Base-by-base conservation (phyloP, 768 basidiomycete species). In the Jaapia argillacea region DNA sequence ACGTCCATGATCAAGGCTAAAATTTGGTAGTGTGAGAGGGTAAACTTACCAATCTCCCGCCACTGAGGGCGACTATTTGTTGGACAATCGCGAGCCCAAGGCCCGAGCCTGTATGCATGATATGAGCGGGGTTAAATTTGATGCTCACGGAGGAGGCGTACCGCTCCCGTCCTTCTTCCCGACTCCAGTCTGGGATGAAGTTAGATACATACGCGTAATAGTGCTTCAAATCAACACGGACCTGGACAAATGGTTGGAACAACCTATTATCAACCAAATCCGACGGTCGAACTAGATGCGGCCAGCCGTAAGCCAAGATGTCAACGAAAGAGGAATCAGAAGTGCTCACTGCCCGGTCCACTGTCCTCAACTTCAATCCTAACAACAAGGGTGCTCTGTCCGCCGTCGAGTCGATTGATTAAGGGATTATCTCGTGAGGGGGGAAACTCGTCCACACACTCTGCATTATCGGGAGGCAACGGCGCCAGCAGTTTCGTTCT, bases 81-180 rank as follows among this genome's bases (percentile, higher is more conserved):
- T 64, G 57, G 7, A 69, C 64, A 25, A 71, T 57, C 5, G 70
- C 70, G 7, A 71, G 50, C 23, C 70, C 70, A 10, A 71, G 51
- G 4, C 70, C 70, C 5, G 67, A 68, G 10, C 67, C 67, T 48
- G 54, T 63, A 52, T n/a, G n/a, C n/a, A n/a, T n/a, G n/a, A n/a
- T n/a, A n/a, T n/a, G n/a, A n/a, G n/a, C n/a, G n/a, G n/a, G n/a
- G n/a, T n/a, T n/a, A n/a, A n/a, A n/a, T n/a, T n/a, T n/a, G n/a
- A n/a, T n/a, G n/a, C n/a, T n/a, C n/a, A n/a, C n/a, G n/a, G n/a
- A n/a, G n/a, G n/a, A n/a, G n/a, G n/a, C n/a, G n/a, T n/a, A n/a
- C n/a, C n/a, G n/a, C n/a, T n/a, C n/a, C 48, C 63, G 48, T 62
- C 63, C 4, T 61, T 61, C 48, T 65, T 63, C 35, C 66, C 62